phyloP scores from a whole-genome alignment of 2,329 filamentous ascomycete species.

The Penicillium sp. region DNA sequence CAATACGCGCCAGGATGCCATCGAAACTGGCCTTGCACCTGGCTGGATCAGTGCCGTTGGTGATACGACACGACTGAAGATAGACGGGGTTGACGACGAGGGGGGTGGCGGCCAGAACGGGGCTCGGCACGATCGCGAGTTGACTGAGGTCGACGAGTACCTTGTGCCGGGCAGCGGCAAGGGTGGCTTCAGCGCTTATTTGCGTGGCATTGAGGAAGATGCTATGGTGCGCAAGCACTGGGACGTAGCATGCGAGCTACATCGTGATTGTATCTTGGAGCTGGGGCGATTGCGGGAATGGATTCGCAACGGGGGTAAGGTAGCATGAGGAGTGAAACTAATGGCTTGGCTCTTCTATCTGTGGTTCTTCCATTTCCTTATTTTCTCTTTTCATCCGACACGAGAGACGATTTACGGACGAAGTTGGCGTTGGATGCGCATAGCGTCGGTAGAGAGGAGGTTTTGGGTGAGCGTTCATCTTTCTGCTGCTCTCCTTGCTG shows the following conservation, averaged over 20 bases:
- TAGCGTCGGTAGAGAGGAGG: slow-evolving; percentile 4
- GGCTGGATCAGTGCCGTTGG: slow-evolving; percentile 59
- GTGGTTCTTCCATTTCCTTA: not conserved
- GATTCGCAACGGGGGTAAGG: slow-evolving; percentile 40
- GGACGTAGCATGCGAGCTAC: slow-evolving; percentile 52
- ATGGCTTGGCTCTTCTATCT: too few relatives aligned
- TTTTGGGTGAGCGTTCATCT: not conserved
- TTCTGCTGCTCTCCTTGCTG: not conserved
- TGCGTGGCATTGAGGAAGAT: slow-evolving; percentile 52
- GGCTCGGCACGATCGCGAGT: slow-evolving; percentile 19
- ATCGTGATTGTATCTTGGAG: slow-evolving; percentile 48
- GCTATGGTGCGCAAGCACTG: slow-evolving; percentile 51
- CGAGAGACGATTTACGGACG: not conserved
- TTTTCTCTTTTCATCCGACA: not conserved
- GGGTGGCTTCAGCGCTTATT: slow-evolving; percentile 51
- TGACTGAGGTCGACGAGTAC: slow-evolving; percentile 34
- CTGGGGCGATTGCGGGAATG: slow-evolving; percentile 46
- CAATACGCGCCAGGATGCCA: slow-evolving; percentile 54
- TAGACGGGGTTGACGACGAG: slow-evolving; percentile 34
- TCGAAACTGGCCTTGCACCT: slow-evolving; percentile 49
- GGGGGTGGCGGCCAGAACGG: slow-evolving; percentile 18
- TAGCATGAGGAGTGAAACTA: slow-evolving; percentile 19
- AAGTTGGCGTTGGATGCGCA: slow-evolving; percentile 4
- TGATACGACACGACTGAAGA: slow-evolving; percentile 45
- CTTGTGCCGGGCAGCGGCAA: slow-evolving; percentile 37